phyloP scores from a whole-genome alignment of 257 asterid species.

The Solanum gracilifrons region DNA sequence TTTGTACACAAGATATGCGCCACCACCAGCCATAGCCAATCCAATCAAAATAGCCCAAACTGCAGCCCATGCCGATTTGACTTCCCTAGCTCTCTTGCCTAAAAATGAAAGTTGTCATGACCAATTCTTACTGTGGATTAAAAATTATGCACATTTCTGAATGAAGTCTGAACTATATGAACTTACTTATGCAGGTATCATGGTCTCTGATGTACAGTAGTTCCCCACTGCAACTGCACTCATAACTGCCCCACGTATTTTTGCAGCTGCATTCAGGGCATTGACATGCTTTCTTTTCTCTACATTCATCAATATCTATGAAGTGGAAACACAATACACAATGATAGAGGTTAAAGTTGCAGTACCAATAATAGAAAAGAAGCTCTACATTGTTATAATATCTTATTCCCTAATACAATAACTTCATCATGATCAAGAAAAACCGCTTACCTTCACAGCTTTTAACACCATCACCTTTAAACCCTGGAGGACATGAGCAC shows the following conservation, averaged over 20 bases:
- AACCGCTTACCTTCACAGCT: slow-evolving; percentile 63
- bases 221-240: slow-evolving; percentile 59
- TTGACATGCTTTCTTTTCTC: slow-evolving; percentile 75
- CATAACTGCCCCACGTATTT: slow-evolving; percentile 82
- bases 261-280: slow-evolving; percentile 84
- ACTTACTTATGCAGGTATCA: slow-evolving; percentile 87
- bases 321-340: background rate
- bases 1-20: slow-evolving; percentile 57
- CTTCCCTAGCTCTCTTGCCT: slow-evolving; percentile 53
- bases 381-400: background rate
- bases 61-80: slow-evolving; percentile 61
- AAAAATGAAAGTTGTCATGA: slow-evolving; percentile 8
- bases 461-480: slow-evolving; percentile 68
- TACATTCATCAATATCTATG: slow-evolving; percentile 71
- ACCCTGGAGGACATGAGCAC: slow-evolving; percentile 77
- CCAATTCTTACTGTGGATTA: background rate
- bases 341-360: background rate
- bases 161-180: background rate
- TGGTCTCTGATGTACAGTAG: slow-evolving; percentile 68
- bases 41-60: slow-evolving; percentile 63
- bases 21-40: slow-evolving; percentile 49
- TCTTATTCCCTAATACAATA: background rate
- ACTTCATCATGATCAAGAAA: background rate
- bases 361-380: background rate
- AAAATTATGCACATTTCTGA: background rate